phyloP scores from a whole-genome alignment of 495 filamentous ascomycete species.

The Penicillium alfredii region DNA sequence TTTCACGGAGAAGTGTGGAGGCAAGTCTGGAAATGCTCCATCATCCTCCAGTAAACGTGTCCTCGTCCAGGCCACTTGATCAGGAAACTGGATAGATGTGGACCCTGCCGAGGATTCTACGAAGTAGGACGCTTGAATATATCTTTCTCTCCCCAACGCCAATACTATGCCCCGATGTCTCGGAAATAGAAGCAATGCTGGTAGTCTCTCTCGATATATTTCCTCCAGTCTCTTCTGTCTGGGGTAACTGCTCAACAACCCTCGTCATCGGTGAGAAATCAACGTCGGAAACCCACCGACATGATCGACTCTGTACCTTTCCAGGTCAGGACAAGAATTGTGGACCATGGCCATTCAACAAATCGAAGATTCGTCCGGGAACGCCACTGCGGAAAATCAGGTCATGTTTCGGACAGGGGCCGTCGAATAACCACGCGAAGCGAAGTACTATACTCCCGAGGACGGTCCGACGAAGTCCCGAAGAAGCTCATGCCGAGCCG shows the following conservation, averaged over 20 bases:
- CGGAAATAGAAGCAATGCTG: too few relatives aligned
- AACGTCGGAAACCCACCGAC: not conserved
- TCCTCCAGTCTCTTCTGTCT: too few relatives aligned
- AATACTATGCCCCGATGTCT: too few relatives aligned
- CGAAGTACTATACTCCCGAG: conserved; percentile 12
- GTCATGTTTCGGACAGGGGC: conserved; percentile 10
- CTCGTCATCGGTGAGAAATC: not conserved
- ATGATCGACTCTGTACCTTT: too few relatives aligned
- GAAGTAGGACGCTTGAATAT: not conserved
- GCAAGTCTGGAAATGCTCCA: conserved; percentile 6
- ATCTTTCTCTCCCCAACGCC: too few relatives aligned
- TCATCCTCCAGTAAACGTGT: conserved; percentile 10
- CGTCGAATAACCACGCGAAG: conserved; percentile 1
- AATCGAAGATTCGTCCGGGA: conserved; percentile 4
- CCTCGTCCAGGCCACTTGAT: conserved; percentile 2
- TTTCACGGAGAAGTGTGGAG: conserved; percentile 9
- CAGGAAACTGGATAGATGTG: conserved; percentile 2
- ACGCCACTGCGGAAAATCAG: conserved; percentile 7
- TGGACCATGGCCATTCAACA: conserved; percentile 13
- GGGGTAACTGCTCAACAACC: too few relatives aligned
- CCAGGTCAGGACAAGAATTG: conserved; percentile 5
- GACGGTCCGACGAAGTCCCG: conserved; percentile 18
- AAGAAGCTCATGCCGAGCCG: conserved; percentile 12
- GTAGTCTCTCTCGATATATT: too few relatives aligned
- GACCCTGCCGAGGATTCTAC: not conserved